A percentile compares a stretch with the other conserved stretches of the same genome.
Conservation (phyloP, 2,329 filamentous ascomycete species). For the Sporothrix variecibatus region DNA sequence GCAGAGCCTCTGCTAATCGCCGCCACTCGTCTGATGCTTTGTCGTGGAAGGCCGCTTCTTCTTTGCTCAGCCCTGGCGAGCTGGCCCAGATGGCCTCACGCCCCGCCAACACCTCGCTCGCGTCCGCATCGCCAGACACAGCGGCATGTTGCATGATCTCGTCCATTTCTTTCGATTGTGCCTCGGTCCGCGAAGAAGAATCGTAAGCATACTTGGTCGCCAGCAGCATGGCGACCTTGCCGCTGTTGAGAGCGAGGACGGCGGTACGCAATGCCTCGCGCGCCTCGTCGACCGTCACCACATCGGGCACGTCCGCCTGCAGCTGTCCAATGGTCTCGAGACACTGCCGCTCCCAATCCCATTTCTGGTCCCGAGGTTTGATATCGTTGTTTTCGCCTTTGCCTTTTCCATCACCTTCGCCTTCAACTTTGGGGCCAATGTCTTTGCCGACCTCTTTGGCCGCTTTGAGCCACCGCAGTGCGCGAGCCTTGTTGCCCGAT, state of each 20-base stretch:
- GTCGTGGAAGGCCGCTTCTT: conserved; percentile 26
- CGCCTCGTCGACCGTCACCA: not conserved
- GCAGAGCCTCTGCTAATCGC: conserved; percentile 27
- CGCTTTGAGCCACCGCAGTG: conserved; percentile 35
- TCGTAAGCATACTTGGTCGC: conserved; percentile 34
- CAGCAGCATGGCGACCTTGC: conserved; percentile 35
- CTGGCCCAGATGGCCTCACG: conserved; percentile 11
- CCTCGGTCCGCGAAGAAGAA: conserved; percentile 29
- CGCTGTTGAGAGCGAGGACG: conserved; percentile 39
- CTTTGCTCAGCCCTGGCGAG: conserved; percentile 23
- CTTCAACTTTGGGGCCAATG: not conserved
- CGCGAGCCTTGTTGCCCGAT: conserved; percentile 32
- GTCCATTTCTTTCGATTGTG: conserved; percentile 29
- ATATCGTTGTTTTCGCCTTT: not conserved
- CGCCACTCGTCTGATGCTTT: conserved; percentile 36
- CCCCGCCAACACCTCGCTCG: conserved; percentile 29
- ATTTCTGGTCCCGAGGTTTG: conserved; percentile 30
- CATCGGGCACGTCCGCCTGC: too few species aligned
- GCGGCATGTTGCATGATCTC: conserved; percentile 37
- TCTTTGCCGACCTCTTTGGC: conserved; percentile 22
- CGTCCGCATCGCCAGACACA: conserved; percentile 35
- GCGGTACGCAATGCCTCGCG: conserved; percentile 34
- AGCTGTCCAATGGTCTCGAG: conserved; percentile 33
- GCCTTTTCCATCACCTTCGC: too few species aligned
- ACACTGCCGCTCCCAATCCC: conserved; percentile 42